These are phyloP conservation scores for Ogataea haglerorum DNA, from an alignment of 805 yeast genomes.

Conservation along the genomic window DNA sequence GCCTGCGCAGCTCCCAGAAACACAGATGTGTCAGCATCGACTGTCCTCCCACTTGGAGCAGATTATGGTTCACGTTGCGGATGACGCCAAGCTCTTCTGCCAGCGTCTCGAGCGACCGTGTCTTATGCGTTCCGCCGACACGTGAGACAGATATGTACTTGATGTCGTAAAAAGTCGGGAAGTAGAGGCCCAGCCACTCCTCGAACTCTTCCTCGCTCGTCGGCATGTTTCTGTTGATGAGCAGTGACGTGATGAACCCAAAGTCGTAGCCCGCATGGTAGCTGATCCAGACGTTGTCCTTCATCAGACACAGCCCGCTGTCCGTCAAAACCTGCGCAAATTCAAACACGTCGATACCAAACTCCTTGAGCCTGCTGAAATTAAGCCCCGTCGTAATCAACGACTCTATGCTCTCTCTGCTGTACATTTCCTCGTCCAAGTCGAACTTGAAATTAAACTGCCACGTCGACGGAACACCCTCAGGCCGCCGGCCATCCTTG, in stretches of 20 bases:
- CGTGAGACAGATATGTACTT: conserved; percentile 45
- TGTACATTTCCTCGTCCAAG: conserved; percentile 74
- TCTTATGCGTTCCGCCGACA: conserved; percentile 25
- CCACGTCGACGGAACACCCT: conserved; percentile 75
- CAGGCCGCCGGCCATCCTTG: conserved; percentile 65
- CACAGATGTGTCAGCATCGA: conserved; percentile 61
- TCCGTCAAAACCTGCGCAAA: conserved; percentile 84
- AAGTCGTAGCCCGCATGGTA: conserved; percentile 94
- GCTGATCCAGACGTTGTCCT: conserved; percentile 77
- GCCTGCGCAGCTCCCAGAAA: conserved; percentile 50
- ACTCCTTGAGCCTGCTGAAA: conserved; percentile 65
- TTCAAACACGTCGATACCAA: conserved; percentile 74
- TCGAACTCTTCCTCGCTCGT: conserved; percentile 74
- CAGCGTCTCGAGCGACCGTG: conserved; percentile 50
- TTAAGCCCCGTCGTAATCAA: conserved; percentile 80
- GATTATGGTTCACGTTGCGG: conserved; percentile 47
- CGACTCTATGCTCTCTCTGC: conserved; percentile 78
- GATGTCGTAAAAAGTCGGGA: conserved; percentile 82
- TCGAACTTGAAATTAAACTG: conserved; percentile 91
- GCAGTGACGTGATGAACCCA: conserved; percentile 78
- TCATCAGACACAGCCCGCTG: conserved; percentile 78
- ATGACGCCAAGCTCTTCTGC: conserved; percentile 73
- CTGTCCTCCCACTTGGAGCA: conserved; percentile 60
- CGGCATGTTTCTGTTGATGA: conserved; percentile 77
- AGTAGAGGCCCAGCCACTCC: conserved; percentile 63